A percentile compares a stretch with the other conserved stretches of the same genome.
Evolutionary conservation across 1,284 basidiomycete species (phyloP).

Genomic region (Heterobasidion occidentale): DNA sequence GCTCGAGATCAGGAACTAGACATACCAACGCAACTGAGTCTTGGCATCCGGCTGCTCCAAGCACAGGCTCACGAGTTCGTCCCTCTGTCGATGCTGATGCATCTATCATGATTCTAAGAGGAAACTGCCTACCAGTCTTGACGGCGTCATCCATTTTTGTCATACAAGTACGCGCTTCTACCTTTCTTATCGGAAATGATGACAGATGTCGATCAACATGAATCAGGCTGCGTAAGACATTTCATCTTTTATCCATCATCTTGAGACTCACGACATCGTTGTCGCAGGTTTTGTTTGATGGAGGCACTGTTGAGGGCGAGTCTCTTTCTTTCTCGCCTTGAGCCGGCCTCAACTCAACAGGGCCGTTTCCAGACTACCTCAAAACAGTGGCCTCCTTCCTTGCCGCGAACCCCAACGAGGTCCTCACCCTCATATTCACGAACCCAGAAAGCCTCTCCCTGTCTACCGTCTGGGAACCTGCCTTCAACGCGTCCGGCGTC

Average conservation of each 20-base stretch:
- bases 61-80: conserved; percentile 51
- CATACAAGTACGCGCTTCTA: conserved; percentile 41
- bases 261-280: conserved; percentile 3
- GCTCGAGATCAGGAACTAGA: conserved; percentile 56
- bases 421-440: conserved; percentile 64
- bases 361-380: conserved; percentile 40
- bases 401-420: conserved; percentile 65
- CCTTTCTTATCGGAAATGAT: conserved; percentile 12
- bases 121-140: conserved; percentile 5
- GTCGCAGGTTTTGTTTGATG: conserved; percentile 43
- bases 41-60: conserved; percentile 69
- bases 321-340: background rate
- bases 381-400: conserved; percentile 55
- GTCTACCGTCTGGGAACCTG: conserved; percentile 41
- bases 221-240: conserved; percentile 16
- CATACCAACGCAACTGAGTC: conserved; percentile 48
- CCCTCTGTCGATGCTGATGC: background rate
- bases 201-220: background rate
- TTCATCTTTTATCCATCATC: background rate
- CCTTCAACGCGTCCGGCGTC: conserved; percentile 54
- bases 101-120: conserved; percentile 8
- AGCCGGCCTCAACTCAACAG: background rate
- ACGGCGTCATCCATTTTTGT: conserved; percentile 51
- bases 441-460: conserved; percentile 57
- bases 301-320: conserved; percentile 41